Conservation (phyloP, 2,329 filamentous ascomycete genomes). For the Phialophora macrospora region DNA sequence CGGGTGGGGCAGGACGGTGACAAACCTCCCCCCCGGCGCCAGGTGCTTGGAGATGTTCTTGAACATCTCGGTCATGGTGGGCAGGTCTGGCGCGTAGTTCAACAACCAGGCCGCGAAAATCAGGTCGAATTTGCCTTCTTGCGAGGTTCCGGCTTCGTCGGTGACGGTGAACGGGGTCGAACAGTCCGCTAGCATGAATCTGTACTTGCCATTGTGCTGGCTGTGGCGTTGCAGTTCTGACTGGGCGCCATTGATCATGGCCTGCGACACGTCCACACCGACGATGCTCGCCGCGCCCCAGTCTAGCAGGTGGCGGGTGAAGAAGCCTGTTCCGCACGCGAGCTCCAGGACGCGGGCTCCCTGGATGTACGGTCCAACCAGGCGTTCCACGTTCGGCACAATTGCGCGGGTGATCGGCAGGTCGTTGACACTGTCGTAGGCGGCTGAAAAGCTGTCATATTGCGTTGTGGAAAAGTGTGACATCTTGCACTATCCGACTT, state of each 20-base stretch:
- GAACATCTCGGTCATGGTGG: conserved; percentile 45
- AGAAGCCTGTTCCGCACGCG: conserved; percentile 48
- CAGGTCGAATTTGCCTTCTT: conserved; percentile 44
- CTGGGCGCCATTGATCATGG: conserved; percentile 44
- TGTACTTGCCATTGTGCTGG: conserved; percentile 4
- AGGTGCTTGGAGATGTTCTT: conserved; percentile 45
- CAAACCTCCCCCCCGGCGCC: conserved; percentile 44
- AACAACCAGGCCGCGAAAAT: conserved; percentile 48
- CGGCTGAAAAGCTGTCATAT: conserved; percentile 13
- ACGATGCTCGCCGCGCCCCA: conserved; percentile 46
- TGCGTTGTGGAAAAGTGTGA: conserved; percentile 22
- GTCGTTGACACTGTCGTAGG: conserved; percentile 20
- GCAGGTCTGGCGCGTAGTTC: conserved; percentile 45
- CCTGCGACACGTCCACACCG: conserved; percentile 46
- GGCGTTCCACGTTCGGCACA: conserved; percentile 19
- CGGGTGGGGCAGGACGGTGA: conserved; percentile 42
- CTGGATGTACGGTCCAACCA: conserved; percentile 16
- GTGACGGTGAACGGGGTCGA: conserved; percentile 6
- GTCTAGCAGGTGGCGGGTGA: conserved; percentile 43
- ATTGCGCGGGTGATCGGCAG: conserved; percentile 20
- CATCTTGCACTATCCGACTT: conserved; percentile 3
- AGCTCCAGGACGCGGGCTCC: conserved; percentile 44
- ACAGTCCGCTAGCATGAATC: conserved; percentile 15
- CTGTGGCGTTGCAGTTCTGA: not conserved
- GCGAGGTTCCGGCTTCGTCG: not conserved